A percentile compares a stretch with the other conserved stretches of the same genome.
These are phyloP conservation scores for Calophaca sinica DNA, from an alignment of 306 rosid genomes.

Conservation along the genomic window DNA sequence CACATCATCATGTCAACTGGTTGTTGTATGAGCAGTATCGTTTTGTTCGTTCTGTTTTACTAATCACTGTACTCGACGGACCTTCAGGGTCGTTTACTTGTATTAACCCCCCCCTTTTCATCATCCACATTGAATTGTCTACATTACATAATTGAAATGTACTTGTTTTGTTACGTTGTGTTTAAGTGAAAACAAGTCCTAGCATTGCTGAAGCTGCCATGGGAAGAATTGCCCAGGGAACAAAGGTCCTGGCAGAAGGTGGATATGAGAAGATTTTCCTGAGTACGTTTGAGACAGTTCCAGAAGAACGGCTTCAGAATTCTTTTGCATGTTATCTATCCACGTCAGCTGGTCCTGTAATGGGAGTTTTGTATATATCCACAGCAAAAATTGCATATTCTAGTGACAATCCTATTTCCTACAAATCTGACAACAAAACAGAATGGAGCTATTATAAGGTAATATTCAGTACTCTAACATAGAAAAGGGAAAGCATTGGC, in stretches of 20 bases:
- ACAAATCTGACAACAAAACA: conserved; percentile 54
- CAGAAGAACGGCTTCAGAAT: conserved; percentile 80
- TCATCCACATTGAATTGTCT: not conserved
- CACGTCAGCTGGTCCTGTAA: conserved; percentile 82
- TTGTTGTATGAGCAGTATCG: not conserved
- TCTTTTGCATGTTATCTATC: conserved; percentile 92
- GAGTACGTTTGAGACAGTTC: conserved; percentile 74
- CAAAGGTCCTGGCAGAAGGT: conserved; percentile 94
- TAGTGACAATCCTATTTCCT: conserved; percentile 91
- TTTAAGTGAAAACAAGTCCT: conserved; percentile 87
- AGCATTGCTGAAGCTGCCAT: conserved; percentile 91
- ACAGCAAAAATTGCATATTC: conserved; percentile 84
- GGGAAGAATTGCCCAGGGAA: conserved; percentile 98
- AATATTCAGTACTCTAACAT: conserved; percentile 29
- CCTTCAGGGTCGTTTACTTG: not conserved
- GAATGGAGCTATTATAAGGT: conserved; percentile 99
- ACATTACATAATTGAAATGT: conserved; percentile 37
- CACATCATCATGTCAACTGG: not conserved
- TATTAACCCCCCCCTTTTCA: not conserved
- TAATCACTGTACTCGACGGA: not conserved
- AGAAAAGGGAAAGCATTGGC: not conserved
- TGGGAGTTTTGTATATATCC: conserved; percentile 71
- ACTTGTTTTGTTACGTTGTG: conserved; percentile 16
- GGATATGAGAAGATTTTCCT: conserved; percentile 85
- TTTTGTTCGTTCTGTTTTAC: conserved; percentile 4